Conservation (phyloP, 2,329 filamentous ascomycete species). For the Fusarium graminum region DNA sequence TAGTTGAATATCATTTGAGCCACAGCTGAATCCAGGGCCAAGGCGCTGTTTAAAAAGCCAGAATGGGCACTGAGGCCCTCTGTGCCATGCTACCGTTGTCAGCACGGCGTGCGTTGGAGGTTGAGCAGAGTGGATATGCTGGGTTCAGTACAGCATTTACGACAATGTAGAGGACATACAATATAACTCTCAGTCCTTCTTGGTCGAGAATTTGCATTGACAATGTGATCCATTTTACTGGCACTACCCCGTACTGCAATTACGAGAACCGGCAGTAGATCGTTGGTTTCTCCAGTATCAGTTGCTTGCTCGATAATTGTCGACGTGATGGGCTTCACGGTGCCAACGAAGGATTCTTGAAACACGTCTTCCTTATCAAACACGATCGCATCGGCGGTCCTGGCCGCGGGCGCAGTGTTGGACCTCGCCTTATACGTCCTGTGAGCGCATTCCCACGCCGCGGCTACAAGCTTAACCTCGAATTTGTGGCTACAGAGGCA, state of each 20-base stretch:
- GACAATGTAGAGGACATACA: conserved; percentile 16
- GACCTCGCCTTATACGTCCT: conserved; percentile 24
- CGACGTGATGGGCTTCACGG: conserved; percentile 35
- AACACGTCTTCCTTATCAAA: conserved; percentile 26
- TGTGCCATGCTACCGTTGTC: conserved; percentile 9
- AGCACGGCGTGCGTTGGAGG: neutral
- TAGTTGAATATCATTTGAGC: conserved; percentile 18
- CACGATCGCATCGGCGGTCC: conserved; percentile 24
- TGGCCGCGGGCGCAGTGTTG: conserved; percentile 4
- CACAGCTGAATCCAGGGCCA: conserved; percentile 27
- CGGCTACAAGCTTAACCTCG: conserved; percentile 35
- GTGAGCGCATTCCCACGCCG: conserved; percentile 41
- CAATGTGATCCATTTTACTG: conserved; percentile 45
- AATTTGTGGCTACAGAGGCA: conserved; percentile 18
- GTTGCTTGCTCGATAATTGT: conserved; percentile 25
- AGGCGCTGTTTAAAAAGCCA: conserved; percentile 38
- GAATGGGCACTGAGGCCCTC: conserved; percentile 33
- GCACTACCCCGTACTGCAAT: conserved; percentile 43
- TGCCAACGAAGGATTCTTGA: conserved; percentile 23
- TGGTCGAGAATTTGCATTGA: conserved; percentile 36
- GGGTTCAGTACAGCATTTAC: too few relatives aligned
- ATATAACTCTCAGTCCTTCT: conserved; percentile 24
- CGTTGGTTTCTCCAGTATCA: neutral
- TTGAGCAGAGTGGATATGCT: neutral
- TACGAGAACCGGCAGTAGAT: conserved; percentile 31